Evolutionary conservation across 23 red algal species (phyloP).

Genomic region (Gracilaria domingensis): DNA sequence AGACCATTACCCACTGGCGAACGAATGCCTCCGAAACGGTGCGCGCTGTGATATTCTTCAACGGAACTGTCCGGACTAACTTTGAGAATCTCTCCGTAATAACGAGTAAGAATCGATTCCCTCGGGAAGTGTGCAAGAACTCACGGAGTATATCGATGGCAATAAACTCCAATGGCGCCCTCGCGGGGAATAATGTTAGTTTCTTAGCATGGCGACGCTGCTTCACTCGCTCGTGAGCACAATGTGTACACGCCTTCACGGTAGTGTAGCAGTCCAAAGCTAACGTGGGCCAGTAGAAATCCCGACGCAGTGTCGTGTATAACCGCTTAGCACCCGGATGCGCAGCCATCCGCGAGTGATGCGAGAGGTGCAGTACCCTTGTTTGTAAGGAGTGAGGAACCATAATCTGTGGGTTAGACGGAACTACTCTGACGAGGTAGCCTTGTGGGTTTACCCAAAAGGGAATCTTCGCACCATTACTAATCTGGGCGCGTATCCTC

Average conservation of each 20-base stretch:
- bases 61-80: not conserved
- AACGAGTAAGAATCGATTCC: not conserved
- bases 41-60: not conserved
- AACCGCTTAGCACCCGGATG: not conserved
- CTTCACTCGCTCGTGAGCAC: too few species aligned
- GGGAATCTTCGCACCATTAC: not conserved
- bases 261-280: too few species aligned
- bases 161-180: not conserved
- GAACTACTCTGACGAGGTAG: not conserved
- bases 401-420: not conserved
- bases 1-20: not conserved
- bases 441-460: not conserved
- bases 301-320: not conserved
- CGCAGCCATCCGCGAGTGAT: not conserved
- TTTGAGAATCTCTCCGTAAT: not conserved
- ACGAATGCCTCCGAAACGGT: not conserved
- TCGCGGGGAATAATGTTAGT: not conserved
- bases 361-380: not conserved
- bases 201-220: too few species aligned
- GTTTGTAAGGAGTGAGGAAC: constrained; percentile 6
- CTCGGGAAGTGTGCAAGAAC: not conserved
- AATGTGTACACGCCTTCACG: too few species aligned
- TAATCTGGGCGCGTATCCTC: not conserved
- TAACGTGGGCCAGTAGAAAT: constrained; percentile 24
- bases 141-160: constrained; percentile 13